Conservation (phyloP, 495 filamentous ascomycete genomes). For the Penicillium soppii region DNA sequence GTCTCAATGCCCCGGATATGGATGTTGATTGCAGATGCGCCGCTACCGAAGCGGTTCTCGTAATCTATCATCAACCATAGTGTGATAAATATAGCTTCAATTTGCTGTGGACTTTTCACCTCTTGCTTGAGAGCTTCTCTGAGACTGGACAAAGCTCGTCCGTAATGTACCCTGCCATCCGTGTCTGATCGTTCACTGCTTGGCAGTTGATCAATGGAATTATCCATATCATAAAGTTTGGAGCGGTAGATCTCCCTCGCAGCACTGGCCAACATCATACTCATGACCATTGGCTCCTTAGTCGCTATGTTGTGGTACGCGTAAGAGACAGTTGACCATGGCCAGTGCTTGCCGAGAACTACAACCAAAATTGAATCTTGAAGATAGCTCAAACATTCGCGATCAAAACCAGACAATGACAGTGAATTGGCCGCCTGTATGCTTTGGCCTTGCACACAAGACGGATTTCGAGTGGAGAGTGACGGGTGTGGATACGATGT, state of each 20-base stretch:
- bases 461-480: not conserved
- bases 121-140: conserved; percentile 30
- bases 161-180: conserved; percentile 29
- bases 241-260: conserved; percentile 30
- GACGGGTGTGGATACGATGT: not conserved
- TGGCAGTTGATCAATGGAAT: conserved; percentile 1
- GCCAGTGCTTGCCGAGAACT: conserved; percentile 37
- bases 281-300: conserved; percentile 35
- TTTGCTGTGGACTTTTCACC: conserved; percentile 25
- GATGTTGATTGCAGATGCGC: conserved; percentile 30
- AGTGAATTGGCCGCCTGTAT: conserved; percentile 32
- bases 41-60: conserved; percentile 35
- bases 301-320: conserved; percentile 32
- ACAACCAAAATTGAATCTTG: conserved; percentile 32
- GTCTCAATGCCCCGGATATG: conserved; percentile 32
- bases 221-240: conserved; percentile 18
- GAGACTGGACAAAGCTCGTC: conserved; percentile 29
- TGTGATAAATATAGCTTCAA: conserved; percentile 36
- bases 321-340: conserved; percentile 33
- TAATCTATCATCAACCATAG: conserved; percentile 39
- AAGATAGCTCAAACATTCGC: conserved; percentile 27
- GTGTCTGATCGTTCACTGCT: conserved; percentile 18
- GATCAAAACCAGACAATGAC: conserved; percentile 26
- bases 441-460: not conserved
- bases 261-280: conserved; percentile 35